Evolutionary conservation across 164 flowering plant genomes (phyloP).

Genomic region (Annona squamosa): DNA sequence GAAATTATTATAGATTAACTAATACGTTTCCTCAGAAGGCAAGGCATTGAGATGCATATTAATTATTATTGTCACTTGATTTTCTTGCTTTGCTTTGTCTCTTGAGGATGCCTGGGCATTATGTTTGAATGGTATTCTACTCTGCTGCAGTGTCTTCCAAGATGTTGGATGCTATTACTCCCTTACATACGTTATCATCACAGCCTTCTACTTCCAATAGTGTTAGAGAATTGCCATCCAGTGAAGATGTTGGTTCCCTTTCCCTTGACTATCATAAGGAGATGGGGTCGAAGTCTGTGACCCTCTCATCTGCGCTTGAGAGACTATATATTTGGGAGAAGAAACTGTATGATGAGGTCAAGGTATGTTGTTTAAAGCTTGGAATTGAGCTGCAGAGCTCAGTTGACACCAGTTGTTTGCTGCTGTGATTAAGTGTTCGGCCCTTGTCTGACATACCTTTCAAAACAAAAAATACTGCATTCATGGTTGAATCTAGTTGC

Average conservation of each 20-base stretch:
- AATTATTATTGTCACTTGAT: not conserved
- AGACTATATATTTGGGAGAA: constrained; percentile 92
- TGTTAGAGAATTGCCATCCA: constrained; percentile 35
- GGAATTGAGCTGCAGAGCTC: too few relatives aligned
- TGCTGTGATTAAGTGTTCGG: too few relatives aligned
- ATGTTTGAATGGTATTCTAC: not conserved
- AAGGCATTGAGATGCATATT: not conserved
- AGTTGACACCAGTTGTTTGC: too few relatives aligned
- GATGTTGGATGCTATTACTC: constrained; percentile 69
- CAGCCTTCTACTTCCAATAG: constrained; percentile 51
- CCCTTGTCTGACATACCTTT: too few relatives aligned
- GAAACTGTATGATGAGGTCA: constrained; percentile 87
- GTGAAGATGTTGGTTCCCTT: constrained; percentile 25
- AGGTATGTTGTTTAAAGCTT: constrained; percentile 39
- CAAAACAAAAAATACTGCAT: too few relatives aligned
- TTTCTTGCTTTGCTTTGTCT: not conserved
- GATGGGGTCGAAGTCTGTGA: constrained; percentile 30
- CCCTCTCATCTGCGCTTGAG: constrained; percentile 72
- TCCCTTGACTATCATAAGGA: constrained; percentile 42
- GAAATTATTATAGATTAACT: not conserved
- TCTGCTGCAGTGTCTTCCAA: constrained; percentile 55
- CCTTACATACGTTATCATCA: constrained; percentile 45
- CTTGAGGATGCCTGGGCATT: not conserved
- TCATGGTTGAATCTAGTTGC: too few relatives aligned
- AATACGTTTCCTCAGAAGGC: not conserved